Evolutionary conservation across 2,329 filamentous ascomycete species (phyloP), one percentile per base, ranked within the genome.

Genomic region (Ilyonectria destructans): DNA sequence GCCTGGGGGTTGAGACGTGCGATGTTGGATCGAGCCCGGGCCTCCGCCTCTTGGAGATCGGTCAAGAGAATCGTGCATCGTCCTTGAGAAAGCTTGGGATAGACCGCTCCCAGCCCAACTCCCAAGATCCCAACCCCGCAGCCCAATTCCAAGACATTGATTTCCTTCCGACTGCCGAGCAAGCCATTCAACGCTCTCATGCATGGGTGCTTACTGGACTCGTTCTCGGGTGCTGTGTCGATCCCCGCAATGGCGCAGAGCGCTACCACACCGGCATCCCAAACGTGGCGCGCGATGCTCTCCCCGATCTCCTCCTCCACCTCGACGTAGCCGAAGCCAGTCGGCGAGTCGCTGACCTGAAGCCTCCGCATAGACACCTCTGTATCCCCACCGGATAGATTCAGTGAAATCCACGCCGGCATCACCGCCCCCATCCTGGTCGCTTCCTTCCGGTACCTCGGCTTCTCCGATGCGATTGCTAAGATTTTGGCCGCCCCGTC

Each of bases 281-380:
- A 90, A 6, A 90, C 81, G 67, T 90, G 88, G 3, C 88, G 84
- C 0, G 88, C 87, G 62, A 90, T 89, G 73, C 87, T 89, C 77
- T 90, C 87, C 15, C 87, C 88, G 10, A 90, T 84, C 59, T 89
- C 87, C 67, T 90, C 88, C 60, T 87, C 85, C 5, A 89, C 78
- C 31, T 84, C 80, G 8, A 88, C 68, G 10, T 69, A 71, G 0
- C 77, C 71, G 2, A 76, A 52, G 17, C 69, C 69, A 9, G 73
- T 73, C 1, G 70, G 33, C 1, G 67, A 68, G 1, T 74, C 75
- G 6, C 72, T 76, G 37, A 81, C 56, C 8, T 73, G 69, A 0
- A 84, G 62, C 23, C 77, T 77, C 17, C 80, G 75, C 43, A 77
- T 77, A 8, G 74, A 75, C 2, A 78, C 70, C 21, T 79, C 74